A percentile compares a stretch with the other conserved stretches of the same genome.
These are phyloP conservation scores for Suillus subaureus DNA, from an alignment of 768 basidiomycete genomes.

Conservation along the genomic window DNA sequence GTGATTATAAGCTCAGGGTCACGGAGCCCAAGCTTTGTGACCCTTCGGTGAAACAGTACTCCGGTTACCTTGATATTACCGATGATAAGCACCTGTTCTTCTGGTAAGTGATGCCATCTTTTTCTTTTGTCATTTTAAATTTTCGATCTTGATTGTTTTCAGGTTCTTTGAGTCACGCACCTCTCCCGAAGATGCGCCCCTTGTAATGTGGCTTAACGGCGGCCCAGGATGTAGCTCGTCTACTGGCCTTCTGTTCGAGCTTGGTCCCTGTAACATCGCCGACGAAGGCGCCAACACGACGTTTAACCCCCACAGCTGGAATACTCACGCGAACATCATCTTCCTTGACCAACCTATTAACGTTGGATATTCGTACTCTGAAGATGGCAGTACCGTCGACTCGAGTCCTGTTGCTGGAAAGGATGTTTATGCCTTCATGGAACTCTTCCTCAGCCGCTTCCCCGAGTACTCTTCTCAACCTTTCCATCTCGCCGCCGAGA, in stretches of 20 bases:
- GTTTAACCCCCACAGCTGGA: slow-evolving; percentile 86
- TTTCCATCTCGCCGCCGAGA: slow-evolving; percentile 83
- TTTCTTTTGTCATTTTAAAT: not conserved
- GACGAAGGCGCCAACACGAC: slow-evolving; percentile 71
- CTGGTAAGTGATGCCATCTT: slow-evolving; percentile 52
- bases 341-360: slow-evolving; percentile 78
- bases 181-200: slow-evolving; percentile 74
- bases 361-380: slow-evolving; percentile 88
- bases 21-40: slow-evolving; percentile 79
- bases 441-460: slow-evolving; percentile 79
- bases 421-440: slow-evolving; percentile 86
- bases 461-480: slow-evolving; percentile 67
- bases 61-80: slow-evolving; percentile 82
- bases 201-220: slow-evolving; percentile 91
- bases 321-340: slow-evolving; percentile 60
- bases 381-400: slow-evolving; percentile 72
- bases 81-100: slow-evolving; percentile 86
- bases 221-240: slow-evolving; percentile 74
- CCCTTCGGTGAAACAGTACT: slow-evolving; percentile 68
- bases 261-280: slow-evolving; percentile 82
- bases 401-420: slow-evolving; percentile 84
- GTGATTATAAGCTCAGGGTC: slow-evolving; percentile 59
- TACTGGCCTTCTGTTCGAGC: slow-evolving; percentile 88
- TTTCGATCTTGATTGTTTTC: slow-evolving; percentile 4
- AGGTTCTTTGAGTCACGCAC: slow-evolving; percentile 90